A percentile compares a stretch with the other conserved stretches of the same genome.
phyloP scores from a whole-genome alignment of 2,329 filamentous ascomycete genomes.

The Arthrobotrys entomopaga region DNA sequence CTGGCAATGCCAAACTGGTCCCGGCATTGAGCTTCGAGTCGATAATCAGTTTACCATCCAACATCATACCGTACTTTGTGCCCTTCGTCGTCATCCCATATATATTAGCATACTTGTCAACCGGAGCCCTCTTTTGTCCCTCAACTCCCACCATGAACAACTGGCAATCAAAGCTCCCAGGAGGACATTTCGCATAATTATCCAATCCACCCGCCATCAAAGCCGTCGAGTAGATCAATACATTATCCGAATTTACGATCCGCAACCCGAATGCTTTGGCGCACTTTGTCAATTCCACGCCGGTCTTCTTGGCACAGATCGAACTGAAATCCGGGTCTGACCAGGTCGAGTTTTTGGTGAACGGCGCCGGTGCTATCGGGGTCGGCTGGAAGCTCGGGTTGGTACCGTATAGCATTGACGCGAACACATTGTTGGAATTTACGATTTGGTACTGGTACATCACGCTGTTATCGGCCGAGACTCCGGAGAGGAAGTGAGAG shows the following conservation, averaged over 20 bases:
- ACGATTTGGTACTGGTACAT: slow-evolving; percentile 34
- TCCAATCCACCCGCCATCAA: slow-evolving; percentile 12
- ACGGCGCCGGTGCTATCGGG: slow-evolving; percentile 18
- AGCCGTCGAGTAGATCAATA: slow-evolving; percentile 16
- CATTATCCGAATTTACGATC: slow-evolving; percentile 29
- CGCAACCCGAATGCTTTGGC: slow-evolving; percentile 32
- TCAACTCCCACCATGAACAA: slow-evolving; percentile 25
- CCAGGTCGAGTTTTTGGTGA: slow-evolving; percentile 8
- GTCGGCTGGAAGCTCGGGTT: slow-evolving; percentile 32
- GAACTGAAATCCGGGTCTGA: slow-evolving; percentile 20
- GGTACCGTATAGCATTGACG: slow-evolving; percentile 12
- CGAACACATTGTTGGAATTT: slow-evolving; percentile 25
- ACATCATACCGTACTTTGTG: slow-evolving; percentile 17
- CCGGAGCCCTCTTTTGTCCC: slow-evolving; percentile 12
- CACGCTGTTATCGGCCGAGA: slow-evolving; percentile 19
- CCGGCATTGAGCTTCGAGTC: slow-evolving; percentile 37
- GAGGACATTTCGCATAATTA: slow-evolving; percentile 20
- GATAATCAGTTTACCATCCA: slow-evolving; percentile 28
- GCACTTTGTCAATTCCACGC: slow-evolving; percentile 21
- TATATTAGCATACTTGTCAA: slow-evolving; percentile 23
- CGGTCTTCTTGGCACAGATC: slow-evolving; percentile 13
- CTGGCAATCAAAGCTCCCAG: slow-evolving; percentile 29
- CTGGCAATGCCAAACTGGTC: slow-evolving; percentile 17
- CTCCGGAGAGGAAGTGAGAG: slow-evolving; percentile 11
- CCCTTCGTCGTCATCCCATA: slow-evolving; percentile 24